These are phyloP conservation scores for Pichia manshurica DNA, from an alignment of 805 yeast species.

Conservation along the genomic window DNA sequence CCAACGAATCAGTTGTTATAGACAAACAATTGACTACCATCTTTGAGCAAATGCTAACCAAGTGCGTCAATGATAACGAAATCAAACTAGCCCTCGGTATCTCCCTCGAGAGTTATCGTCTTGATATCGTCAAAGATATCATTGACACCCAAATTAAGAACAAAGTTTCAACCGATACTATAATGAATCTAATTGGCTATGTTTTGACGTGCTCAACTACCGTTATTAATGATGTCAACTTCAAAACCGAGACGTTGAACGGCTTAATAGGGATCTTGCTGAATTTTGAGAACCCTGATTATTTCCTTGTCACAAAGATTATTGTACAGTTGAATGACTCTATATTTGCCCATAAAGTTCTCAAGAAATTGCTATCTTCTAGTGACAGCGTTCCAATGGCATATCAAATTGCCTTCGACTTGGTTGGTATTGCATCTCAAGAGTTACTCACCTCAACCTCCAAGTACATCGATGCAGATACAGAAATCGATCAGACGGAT, in stretches of 20 bases:
- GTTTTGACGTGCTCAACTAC: constrained; percentile 62
- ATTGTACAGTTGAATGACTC: constrained; percentile 83
- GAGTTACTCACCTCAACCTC: constrained; percentile 63
- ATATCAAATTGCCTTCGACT: constrained; percentile 91
- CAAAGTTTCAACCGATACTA: constrained; percentile 44
- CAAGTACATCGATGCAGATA: constrained; percentile 32
- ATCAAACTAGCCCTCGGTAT: constrained; percentile 82
- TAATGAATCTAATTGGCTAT: constrained; percentile 58
- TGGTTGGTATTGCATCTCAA: constrained; percentile 87
- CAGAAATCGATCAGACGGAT: constrained; percentile 22
- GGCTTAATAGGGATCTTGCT: constrained; percentile 58
- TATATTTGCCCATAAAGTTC: constrained; percentile 60
- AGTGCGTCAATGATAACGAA: constrained; percentile 70
- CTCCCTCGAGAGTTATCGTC: constrained; percentile 79
- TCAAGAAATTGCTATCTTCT: constrained; percentile 48
- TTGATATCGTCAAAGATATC: constrained; percentile 68
- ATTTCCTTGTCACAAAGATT: constrained; percentile 76
- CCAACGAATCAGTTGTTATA: constrained; percentile 31
- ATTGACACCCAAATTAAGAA: constrained; percentile 32
- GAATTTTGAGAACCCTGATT: constrained; percentile 61
- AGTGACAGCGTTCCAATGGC: constrained; percentile 51
- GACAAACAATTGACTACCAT: constrained; percentile 61
- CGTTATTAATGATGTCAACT: constrained; percentile 56
- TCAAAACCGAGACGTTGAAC: constrained; percentile 60
- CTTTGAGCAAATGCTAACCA: constrained; percentile 80